Conservation (phyloP, 176 grass and related monocot genomes). For the Musa troglodytarum region DNA sequence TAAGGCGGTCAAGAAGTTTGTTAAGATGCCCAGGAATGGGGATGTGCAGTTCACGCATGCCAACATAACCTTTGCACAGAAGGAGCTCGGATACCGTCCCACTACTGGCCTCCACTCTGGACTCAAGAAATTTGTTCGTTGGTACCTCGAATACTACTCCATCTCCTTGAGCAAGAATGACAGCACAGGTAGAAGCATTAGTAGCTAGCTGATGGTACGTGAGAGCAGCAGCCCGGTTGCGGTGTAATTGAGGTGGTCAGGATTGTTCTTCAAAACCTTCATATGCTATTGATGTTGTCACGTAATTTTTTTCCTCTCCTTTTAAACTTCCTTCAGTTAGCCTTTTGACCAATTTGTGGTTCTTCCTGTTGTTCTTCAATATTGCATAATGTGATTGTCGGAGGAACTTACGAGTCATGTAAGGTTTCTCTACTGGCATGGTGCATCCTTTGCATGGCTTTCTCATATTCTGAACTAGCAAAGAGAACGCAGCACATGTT, state of each 20-base stretch:
- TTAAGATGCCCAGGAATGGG: slow-evolving; percentile 12
- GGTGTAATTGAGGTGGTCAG: background rate
- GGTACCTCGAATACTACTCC: slow-evolving; percentile 8
- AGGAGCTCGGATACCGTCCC: slow-evolving; percentile 13
- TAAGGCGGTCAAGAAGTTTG: slow-evolving; percentile 1
- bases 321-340: background rate
- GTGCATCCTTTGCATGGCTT: slow-evolving; percentile 4
- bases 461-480: background rate
- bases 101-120: background rate
- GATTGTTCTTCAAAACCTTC: slow-evolving; percentile 3
- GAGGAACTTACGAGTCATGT: background rate
- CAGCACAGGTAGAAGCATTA: background rate
- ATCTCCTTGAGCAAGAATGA: slow-evolving; percentile 2
- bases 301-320: background rate
- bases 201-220: background rate
- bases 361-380: background rate
- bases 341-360: background rate
- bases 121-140: slow-evolving; percentile 13
- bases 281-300: background rate
- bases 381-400: background rate
- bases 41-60: slow-evolving; percentile 15
- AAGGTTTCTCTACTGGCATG: background rate
- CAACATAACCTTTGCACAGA: slow-evolving; percentile 5
- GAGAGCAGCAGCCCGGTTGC: background rate
- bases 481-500: background rate